Evolutionary conservation across 257 asterid species (phyloP).

Genomic region (Solanum lycopersicoides): DNA sequence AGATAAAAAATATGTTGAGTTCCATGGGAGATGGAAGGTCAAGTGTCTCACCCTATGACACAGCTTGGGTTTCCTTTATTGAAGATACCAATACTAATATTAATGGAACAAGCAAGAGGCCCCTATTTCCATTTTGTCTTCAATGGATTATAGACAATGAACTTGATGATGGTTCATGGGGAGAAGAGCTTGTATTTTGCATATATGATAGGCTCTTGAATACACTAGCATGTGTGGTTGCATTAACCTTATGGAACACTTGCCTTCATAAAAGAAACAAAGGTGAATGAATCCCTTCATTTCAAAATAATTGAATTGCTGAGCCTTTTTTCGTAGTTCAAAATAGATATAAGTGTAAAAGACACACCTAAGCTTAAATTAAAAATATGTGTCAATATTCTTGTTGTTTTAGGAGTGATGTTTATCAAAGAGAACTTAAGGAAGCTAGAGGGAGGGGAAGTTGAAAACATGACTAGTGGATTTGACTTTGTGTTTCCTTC

Average conservation of each 20-base stretch:
- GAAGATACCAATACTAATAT: not conserved
- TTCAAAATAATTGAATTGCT: no score
- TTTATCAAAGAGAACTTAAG: no score
- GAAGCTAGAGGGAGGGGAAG: no score
- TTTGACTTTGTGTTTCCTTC: no score
- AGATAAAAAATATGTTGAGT: conserved; percentile 4
- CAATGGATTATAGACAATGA: conserved; percentile 4
- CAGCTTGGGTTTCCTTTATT: not conserved
- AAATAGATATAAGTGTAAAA: no score
- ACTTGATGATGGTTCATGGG: conserved; percentile 10
- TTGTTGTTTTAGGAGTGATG: no score
- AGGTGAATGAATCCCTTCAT: not conserved
- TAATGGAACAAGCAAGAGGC: not conserved
- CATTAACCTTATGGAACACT: conserved; percentile 11
- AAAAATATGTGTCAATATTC: no score
- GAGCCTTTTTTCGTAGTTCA: no score
- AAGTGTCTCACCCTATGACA: not conserved
- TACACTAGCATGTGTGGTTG: conserved; percentile 22
- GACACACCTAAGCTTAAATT: no score
- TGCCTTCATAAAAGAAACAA: conserved; percentile 2
- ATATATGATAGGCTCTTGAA: conserved; percentile 15
- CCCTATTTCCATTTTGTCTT: not conserved
- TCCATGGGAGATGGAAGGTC: conserved; percentile 3
- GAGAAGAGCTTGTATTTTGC: not conserved
- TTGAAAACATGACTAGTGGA: no score